Conservation (phyloP, 2,329 filamentous ascomycete genomes). For the Hypoxylon sp. region DNA sequence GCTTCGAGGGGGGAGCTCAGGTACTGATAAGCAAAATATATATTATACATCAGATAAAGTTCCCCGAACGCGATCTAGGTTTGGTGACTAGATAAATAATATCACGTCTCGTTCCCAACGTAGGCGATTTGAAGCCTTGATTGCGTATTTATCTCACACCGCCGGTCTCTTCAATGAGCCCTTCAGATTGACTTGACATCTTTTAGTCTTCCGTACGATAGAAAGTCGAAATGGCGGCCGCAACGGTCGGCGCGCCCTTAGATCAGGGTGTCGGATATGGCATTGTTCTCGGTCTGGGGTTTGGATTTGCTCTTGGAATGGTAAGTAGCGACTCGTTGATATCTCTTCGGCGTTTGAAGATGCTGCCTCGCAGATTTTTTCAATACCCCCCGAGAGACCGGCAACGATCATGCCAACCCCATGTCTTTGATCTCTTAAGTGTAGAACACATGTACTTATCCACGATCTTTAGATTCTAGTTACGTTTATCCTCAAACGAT, state of each 20-base stretch:
- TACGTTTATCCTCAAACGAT: slow-evolving; percentile 77
- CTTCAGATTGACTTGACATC: not conserved
- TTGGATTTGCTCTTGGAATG: slow-evolving; percentile 82
- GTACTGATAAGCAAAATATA: slow-evolving; percentile 40
- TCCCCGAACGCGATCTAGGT: not conserved
- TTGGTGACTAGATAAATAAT: slow-evolving; percentile 23
- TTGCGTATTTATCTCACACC: slow-evolving; percentile 2
- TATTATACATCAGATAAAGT: slow-evolving; percentile 29
- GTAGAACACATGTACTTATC: slow-evolving; percentile 9
- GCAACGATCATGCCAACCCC: no score
- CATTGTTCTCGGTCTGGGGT: slow-evolving; percentile 80
- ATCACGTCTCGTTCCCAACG: not conserved
- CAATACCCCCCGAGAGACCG: no score
- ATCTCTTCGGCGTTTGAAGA: not conserved
- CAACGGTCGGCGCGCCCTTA: slow-evolving; percentile 56
- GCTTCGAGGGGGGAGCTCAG: slow-evolving; percentile 36
- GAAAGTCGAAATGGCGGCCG: slow-evolving; percentile 34
- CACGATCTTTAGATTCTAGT: slow-evolving; percentile 67
- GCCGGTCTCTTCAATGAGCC: slow-evolving; percentile 6
- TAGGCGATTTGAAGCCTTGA: not conserved
- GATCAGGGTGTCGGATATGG: slow-evolving; percentile 81
- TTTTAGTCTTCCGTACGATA: slow-evolving; percentile 46
- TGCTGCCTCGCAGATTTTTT: not conserved
- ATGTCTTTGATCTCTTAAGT: no score
- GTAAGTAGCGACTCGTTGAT: slow-evolving; percentile 47